These are phyloP conservation scores for Trichoderma aggressivum DNA, from an alignment of 2,329 filamentous ascomycete genomes.

Conservation along the genomic window DNA sequence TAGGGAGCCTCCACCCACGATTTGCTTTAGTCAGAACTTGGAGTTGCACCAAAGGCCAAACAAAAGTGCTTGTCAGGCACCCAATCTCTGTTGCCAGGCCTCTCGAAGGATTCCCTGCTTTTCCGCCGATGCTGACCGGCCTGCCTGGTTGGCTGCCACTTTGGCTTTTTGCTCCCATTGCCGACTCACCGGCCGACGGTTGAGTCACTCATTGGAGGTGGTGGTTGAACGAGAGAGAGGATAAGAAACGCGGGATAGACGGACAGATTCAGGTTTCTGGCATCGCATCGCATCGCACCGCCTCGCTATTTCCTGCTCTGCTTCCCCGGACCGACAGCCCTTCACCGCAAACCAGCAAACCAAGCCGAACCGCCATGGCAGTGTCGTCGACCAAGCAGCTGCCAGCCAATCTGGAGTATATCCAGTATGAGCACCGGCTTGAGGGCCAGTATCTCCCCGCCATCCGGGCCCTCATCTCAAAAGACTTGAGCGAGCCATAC, in stretches of 20 bases:
- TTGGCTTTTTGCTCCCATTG: slow-evolving; percentile 3
- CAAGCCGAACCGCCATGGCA: slow-evolving; percentile 31
- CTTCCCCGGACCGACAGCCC: background rate
- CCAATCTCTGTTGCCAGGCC: background rate
- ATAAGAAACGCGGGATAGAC: background rate
- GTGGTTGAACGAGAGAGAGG: background rate
- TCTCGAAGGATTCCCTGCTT: background rate
- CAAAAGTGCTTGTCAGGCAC: background rate
- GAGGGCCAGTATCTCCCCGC: slow-evolving; percentile 70
- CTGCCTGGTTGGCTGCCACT: slow-evolving; percentile 15
- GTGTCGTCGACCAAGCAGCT: slow-evolving; percentile 33
- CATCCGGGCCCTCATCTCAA: slow-evolving; percentile 89
- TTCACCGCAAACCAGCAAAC: background rate
- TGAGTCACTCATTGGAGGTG: slow-evolving; percentile 5
- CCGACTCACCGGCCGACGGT: slow-evolving; percentile 6
- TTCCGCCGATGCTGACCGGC: slow-evolving; percentile 14
- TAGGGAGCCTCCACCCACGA: background rate
- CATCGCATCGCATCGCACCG: background rate
- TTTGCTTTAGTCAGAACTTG: background rate
- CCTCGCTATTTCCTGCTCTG: background rate
- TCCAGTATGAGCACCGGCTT: slow-evolving; percentile 60
- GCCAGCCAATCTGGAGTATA: slow-evolving; percentile 51
- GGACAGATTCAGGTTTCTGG: background rate
- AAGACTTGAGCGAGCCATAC: slow-evolving; percentile 95
- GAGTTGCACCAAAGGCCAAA: background rate